These are phyloP conservation scores for Plantago major DNA, from an alignment of 257 asterid species.

Conservation along the genomic window DNA sequence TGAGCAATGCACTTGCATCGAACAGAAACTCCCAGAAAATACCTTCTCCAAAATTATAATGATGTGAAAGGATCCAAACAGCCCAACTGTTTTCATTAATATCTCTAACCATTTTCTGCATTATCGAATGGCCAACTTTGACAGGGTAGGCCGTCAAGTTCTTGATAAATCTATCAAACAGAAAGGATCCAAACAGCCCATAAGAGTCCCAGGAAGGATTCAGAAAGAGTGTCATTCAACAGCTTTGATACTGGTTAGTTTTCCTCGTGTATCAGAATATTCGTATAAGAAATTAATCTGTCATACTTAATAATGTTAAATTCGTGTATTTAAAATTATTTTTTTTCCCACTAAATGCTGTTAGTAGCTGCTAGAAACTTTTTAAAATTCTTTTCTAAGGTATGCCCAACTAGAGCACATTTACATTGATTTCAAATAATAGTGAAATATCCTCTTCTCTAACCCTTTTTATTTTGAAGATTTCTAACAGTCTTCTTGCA, in stretches of 20 bases:
- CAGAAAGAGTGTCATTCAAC: constrained; percentile 45
- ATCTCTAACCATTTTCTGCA: constrained; percentile 4
- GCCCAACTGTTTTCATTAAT: too few species aligned
- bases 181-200: constrained; percentile 34
- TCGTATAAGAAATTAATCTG: constrained; percentile 2
- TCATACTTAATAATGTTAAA: neutral
- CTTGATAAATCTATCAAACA: constrained; percentile 33
- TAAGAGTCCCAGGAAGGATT: constrained; percentile 29
- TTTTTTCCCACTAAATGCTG: neutral
- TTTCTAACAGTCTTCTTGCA: neutral
- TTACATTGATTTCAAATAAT: neutral
- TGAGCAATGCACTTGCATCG: too few species aligned
- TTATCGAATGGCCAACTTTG: constrained; percentile 12
- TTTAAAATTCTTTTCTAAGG: neutral
- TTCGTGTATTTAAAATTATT: neutral
- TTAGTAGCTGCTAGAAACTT: neutral
- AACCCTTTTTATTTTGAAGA: neutral
- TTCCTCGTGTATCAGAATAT: constrained; percentile 11
- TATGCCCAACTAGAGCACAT: too few species aligned
- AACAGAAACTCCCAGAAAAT: too few species aligned
- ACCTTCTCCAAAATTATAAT: too few species aligned
- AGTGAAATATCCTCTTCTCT: neutral
- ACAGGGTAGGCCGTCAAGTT: constrained; percentile 54
- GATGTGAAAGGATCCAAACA: too few species aligned
- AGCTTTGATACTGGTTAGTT: constrained; percentile 62